A percentile compares a stretch with the other conserved stretches of the same genome.
These are phyloP conservation scores for Lactarius evosmus DNA, from an alignment of 768 basidiomycete species.

Conservation along the genomic window DNA sequence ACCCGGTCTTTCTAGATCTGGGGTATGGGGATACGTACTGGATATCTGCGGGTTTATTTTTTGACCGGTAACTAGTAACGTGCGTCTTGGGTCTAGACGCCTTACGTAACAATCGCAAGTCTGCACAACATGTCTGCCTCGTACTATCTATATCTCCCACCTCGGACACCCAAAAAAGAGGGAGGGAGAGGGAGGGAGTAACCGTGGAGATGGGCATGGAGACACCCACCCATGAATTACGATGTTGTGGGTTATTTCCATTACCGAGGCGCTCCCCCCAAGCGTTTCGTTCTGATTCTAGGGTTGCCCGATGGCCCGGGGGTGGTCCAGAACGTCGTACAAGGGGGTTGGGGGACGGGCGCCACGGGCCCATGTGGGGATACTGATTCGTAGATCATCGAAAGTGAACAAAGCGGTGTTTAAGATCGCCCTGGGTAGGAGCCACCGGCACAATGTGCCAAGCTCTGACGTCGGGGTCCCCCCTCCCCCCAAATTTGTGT, in stretches of 20 bases:
- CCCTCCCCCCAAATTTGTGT: not conserved
- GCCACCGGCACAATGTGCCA: not conserved
- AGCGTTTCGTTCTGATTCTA: not conserved
- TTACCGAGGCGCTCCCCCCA: not conserved
- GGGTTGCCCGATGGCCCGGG: not conserved
- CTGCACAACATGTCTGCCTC: not conserved
- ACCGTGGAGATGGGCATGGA: not conserved
- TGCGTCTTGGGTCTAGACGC: not conserved
- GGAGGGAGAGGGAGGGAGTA: not conserved
- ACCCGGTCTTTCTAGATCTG: not conserved
- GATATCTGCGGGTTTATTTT: not conserved
- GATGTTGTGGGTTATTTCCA: not conserved
- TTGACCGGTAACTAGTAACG: not conserved
- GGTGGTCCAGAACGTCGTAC: not conserved
- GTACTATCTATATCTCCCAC: not conserved
- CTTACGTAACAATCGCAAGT: not conserved
- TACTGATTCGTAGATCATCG: not conserved
- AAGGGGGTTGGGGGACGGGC: not conserved
- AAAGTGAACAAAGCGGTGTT: not conserved
- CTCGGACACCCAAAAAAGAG: not conserved
- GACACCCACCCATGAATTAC: not conserved
- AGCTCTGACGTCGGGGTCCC: not conserved
- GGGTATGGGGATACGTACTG: not conserved
- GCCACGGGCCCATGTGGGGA: not conserved
- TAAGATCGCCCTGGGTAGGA: not conserved